Conservation (phyloP, 495 filamentous ascomycete genomes). For the Hypoxylon intermedium region DNA sequence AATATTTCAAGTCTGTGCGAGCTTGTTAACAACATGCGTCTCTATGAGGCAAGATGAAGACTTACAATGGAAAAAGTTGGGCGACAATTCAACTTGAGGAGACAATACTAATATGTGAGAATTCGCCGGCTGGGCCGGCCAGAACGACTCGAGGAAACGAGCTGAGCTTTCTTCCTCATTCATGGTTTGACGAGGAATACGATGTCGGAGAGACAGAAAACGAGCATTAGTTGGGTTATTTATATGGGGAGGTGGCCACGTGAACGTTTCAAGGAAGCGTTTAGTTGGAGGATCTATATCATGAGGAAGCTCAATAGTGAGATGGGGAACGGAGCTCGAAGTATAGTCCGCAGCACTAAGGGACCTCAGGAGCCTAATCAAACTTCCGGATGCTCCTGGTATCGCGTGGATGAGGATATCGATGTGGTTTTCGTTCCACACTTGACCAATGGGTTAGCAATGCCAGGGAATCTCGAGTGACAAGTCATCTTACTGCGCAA, state of each 20-base stretch:
- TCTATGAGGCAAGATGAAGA: not conserved
- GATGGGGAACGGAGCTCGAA: conserved; percentile 64
- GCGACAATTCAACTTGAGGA: conserved; percentile 75
- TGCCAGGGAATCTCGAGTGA: not conserved
- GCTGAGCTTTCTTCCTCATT: conserved; percentile 69
- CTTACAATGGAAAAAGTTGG: conserved; percentile 78
- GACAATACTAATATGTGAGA: conserved; percentile 81
- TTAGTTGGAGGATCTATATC: conserved; percentile 66
- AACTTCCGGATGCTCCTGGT: conserved; percentile 68
- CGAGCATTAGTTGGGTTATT: conserved; percentile 45
- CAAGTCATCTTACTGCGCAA: conserved; percentile 62
- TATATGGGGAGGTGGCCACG: conserved; percentile 65
- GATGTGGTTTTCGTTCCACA: conserved; percentile 75
- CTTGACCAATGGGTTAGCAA: conserved; percentile 50
- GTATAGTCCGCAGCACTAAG: conserved; percentile 76
- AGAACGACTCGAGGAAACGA: conserved; percentile 81
- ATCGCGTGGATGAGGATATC: conserved; percentile 82
- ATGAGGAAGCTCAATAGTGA: conserved; percentile 81
- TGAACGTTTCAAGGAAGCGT: conserved; percentile 64
- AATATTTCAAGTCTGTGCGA: conserved; percentile 66
- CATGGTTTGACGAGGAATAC: conserved; percentile 62
- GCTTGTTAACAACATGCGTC: not conserved
- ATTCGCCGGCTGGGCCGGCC: conserved; percentile 64
- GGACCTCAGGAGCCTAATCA: conserved; percentile 76
- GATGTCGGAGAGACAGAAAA: conserved; percentile 74